Evolutionary conservation across 768 basidiomycete genomes (phyloP), one percentile per base, ranked within the genome.

Genomic region (Rhizopogon vesiculosus): DNA sequence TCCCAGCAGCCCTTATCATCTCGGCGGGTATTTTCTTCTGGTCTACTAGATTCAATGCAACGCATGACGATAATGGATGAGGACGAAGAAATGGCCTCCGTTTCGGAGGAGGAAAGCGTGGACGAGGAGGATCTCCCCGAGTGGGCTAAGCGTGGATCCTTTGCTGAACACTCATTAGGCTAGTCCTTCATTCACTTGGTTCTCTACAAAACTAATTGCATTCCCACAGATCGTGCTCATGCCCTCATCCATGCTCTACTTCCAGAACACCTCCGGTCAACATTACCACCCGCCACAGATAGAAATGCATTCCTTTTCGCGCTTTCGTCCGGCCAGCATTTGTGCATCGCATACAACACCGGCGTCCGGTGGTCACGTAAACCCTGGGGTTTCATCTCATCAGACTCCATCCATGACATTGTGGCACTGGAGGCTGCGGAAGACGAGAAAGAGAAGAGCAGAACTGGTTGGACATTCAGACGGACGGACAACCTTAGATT

Each of bases 361-460:
- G 87, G 83, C 29, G 87, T 95, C 0, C 82, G 93, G 25, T 81
- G 83, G 56, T 93, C 91, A 7, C 83, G 82, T 45, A 83, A 87
- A 60, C 90, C 91, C 0, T 96, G 92, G 91, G 93, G 93, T 0
- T 95, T 86, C 69, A 87, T 95, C 55, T 88, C 80, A 57, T 71
- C 78, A 43, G 84, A 87, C 55, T 81, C 84, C 2, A 83, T 96
- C 16, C 93, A 95, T 62, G 90, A 92, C 63, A 84, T 95, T 45
- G 68, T 84, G 18, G 75, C 79, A 3, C 79, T 91, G 15, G 89
- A 91, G 65, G 76, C 78, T 0, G 74, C 74, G 7, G 66, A 71
- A 12, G 69, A 66, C 19, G 62, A 60, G 0, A 74, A 76, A 42
- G 78, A 79, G 56, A 75, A 73, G 45, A 66, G 66, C 5, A 82